Base-by-base conservation (phyloP, 352 stramenopile species). In the Hyaloperonospora brassicae region DNA sequence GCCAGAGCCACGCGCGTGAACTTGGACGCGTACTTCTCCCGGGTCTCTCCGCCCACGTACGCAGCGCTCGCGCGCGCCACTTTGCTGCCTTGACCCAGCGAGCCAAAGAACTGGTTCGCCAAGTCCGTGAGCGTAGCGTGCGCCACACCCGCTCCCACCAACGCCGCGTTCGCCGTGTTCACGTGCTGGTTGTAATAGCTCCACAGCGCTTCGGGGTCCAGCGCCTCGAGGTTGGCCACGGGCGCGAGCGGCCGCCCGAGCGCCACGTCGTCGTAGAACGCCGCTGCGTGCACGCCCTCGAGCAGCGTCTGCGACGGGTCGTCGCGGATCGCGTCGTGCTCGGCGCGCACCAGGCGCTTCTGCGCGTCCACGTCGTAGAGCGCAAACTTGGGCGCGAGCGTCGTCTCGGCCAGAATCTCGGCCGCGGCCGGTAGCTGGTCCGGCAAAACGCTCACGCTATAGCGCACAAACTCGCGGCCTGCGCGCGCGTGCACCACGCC, bases 41-140 rank as follows among this genome's bases (percentile, higher is more conserved):
- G 83, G 50, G 69, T 80, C 70, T 93, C 83, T 25, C 83, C 83
- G 12, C 83, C 83, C 4, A 91, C 76, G 67, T 91, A 93, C 55
- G 80, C 74, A 36, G 79, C 70, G 2, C 68, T 41, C 8, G 52
- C 47, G 35, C 62, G 56, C 11, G 54, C 12, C 2, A 61, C 52
- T 24, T 76, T 62, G 23, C 45, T 42, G 11, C 62, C 70, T 14
- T 64, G 57, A 14, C 62, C 52, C 11, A 93, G 34, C 24, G 64
- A 62, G 8, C 51, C 63, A 47, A 91, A 93, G 70, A 74, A 84
- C 43, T 61, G 50, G 62, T 87, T 88, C 24, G 77, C 76, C 44
- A 93, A 54, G 48, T 75, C 70, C 17, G 64, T 72, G 35, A 93
- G 71, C 42, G 64, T 71, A 50, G 34, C 69, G 65, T 93, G 83